These are phyloP conservation scores for Fistulifera pelliculosa DNA, from an alignment of 108 stramenopile species.

Conservation along the genomic window DNA sequence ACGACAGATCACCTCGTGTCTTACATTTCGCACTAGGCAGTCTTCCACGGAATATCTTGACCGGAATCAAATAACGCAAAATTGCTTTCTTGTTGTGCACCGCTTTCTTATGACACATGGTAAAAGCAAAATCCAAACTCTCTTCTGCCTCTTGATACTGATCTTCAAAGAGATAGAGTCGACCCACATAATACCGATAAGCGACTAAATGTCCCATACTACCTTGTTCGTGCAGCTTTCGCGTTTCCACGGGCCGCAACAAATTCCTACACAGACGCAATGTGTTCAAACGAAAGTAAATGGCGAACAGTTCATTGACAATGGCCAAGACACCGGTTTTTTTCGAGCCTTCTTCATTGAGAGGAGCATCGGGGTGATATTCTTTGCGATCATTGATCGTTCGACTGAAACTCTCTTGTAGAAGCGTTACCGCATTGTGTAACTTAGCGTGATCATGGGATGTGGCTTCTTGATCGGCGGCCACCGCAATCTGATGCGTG, in stretches of 20 bases:
- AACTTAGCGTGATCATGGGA: slow-evolving; percentile 55
- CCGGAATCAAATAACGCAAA: slow-evolving; percentile 84
- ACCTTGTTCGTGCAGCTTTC: slow-evolving; percentile 55
- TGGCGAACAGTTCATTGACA: slow-evolving; percentile 86
- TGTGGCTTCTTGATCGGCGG: slow-evolving; percentile 35
- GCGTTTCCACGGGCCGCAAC: slow-evolving; percentile 67
- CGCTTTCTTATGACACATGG: slow-evolving; percentile 60
- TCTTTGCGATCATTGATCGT: slow-evolving; percentile 81
- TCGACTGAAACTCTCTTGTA: slow-evolving; percentile 75
- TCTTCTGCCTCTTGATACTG: slow-evolving; percentile 80
- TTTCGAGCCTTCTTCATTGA: slow-evolving; percentile 55
- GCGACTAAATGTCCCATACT: slow-evolving; percentile 85
- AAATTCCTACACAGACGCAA: slow-evolving; percentile 89
- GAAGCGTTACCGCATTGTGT: slow-evolving; percentile 62
- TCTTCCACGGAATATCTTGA: slow-evolving; percentile 81
- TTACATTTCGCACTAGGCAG: slow-evolving; percentile 63
- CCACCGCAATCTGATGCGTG: slow-evolving; percentile 51
- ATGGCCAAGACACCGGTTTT: slow-evolving; percentile 78
- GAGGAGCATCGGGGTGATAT: slow-evolving; percentile 11
- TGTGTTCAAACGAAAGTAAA: slow-evolving; percentile 91
- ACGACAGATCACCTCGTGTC: slow-evolving; percentile 11
- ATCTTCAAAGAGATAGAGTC: slow-evolving; percentile 94
- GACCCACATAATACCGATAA: slow-evolving; percentile 84
- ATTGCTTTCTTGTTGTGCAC: slow-evolving; percentile 77
- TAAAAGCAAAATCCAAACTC: slow-evolving; percentile 80